Conservation (phyloP, 768 basidiomycete species). For the Amanita molliuscula region DNA sequence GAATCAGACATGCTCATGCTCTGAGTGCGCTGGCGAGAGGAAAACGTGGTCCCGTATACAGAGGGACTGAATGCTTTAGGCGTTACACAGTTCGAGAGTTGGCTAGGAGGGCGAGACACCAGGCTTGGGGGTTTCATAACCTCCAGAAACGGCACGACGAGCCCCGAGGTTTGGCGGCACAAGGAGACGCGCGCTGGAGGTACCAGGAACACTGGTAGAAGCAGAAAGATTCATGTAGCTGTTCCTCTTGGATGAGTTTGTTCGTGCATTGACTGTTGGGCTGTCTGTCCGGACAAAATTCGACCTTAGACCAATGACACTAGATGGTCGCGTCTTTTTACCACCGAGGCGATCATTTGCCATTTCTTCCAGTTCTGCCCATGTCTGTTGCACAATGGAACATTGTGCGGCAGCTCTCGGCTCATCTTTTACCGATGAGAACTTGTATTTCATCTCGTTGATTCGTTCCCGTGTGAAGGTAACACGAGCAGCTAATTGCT, state of each 20-base stretch:
- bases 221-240: conserved; percentile 30
- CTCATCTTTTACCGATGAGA: conserved; percentile 42
- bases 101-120: conserved; percentile 45
- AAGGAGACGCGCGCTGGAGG: conserved; percentile 26
- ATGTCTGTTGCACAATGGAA: conserved; percentile 65
- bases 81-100: conserved; percentile 53
- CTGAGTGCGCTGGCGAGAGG: conserved; percentile 75
- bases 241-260: conserved; percentile 18
- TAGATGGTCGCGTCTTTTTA: conserved; percentile 54
- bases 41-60: conserved; percentile 56
- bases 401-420: conserved; percentile 48
- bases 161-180: conserved; percentile 35
- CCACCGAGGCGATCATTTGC: conserved; percentile 53
- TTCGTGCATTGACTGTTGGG: conserved; percentile 23
- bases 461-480: conserved; percentile 50
- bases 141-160: conserved; percentile 40
- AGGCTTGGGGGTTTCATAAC: conserved; percentile 7
- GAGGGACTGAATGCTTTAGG: conserved; percentile 53
- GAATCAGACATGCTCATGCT: conserved; percentile 56
- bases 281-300: conserved; percentile 52
- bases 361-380: conserved; percentile 78
- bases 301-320: conserved; percentile 49
- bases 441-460: conserved; percentile 31
- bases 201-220: conserved; percentile 5
- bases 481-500: conserved; percentile 54